These are phyloP conservation scores for Kockiozyma suomiensis DNA, from an alignment of 805 yeast genomes.

Conservation along the genomic window DNA sequence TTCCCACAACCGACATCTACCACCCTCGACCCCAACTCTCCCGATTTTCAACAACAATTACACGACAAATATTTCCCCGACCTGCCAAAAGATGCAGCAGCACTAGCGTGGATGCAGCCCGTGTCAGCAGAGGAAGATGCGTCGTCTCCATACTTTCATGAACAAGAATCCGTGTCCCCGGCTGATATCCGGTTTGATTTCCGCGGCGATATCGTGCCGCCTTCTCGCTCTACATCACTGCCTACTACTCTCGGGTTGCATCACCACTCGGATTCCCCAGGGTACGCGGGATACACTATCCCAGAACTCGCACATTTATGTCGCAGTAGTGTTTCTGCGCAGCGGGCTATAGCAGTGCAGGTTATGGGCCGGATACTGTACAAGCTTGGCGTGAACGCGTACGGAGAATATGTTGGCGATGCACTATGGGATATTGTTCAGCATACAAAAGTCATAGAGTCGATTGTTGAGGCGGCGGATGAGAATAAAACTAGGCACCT, in stretches of 20 bases:
- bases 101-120: constrained; percentile 90
- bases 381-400: constrained; percentile 63
- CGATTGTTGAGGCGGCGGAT: constrained; percentile 64
- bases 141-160: constrained; percentile 49
- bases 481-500: constrained; percentile 64
- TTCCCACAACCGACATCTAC: constrained; percentile 21
- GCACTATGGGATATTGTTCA: constrained; percentile 74
- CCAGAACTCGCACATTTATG: constrained; percentile 77
- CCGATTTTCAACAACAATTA: constrained; percentile 73
- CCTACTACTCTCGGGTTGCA: constrained; percentile 74
- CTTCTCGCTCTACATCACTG: constrained; percentile 51
- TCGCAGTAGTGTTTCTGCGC: constrained; percentile 79
- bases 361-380: constrained; percentile 85
- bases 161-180: constrained; percentile 43
- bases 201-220: constrained; percentile 72
- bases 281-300: constrained; percentile 88
- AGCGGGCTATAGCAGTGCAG: constrained; percentile 82
- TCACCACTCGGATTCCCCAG: constrained; percentile 88
- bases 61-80: constrained; percentile 89
- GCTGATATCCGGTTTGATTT: constrained; percentile 85
- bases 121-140: constrained; percentile 47
- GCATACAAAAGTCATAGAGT: constrained; percentile 62
- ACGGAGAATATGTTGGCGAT: constrained; percentile 52
- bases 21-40: constrained; percentile 68
- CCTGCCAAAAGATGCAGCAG: constrained; percentile 76